Evolutionary conservation across 1,284 basidiomycete species (phyloP).

Genomic region (Apiotrichum siamense): DNA sequence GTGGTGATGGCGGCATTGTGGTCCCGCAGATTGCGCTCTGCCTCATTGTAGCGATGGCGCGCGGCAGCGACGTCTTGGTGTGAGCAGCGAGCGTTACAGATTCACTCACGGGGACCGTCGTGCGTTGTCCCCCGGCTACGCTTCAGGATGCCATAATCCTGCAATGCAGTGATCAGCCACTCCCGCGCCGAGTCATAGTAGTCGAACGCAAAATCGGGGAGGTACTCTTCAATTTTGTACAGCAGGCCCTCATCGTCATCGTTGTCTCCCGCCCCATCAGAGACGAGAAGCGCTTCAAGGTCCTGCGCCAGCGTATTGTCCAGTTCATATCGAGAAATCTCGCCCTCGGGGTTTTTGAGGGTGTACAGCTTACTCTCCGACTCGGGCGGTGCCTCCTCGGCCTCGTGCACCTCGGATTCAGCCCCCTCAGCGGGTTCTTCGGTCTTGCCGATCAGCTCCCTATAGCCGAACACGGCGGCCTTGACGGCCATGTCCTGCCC

Average conservation of each 20-base stretch:
- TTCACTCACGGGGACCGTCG: constrained; percentile 37
- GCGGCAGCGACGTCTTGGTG: constrained; percentile 49
- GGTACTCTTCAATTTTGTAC: constrained; percentile 72
- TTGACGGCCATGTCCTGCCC: constrained; percentile 96
- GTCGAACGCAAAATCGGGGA: constrained; percentile 75
- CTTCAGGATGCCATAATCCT: constrained; percentile 9
- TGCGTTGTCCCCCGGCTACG: constrained; percentile 9
- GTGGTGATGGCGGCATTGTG: constrained; percentile 23
- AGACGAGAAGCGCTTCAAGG: constrained; percentile 12
- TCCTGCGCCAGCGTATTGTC: constrained; percentile 9
- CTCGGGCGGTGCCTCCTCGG: constrained; percentile 20
- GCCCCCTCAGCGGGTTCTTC: constrained; percentile 7
- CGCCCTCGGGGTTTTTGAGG: constrained; percentile 10
- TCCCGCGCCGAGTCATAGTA: constrained; percentile 68
- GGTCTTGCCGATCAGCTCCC: constrained; percentile 59
- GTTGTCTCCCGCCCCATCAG: constrained; percentile 9
- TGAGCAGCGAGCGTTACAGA: constrained; percentile 42
- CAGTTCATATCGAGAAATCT: constrained; percentile 11
- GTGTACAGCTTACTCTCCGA: constrained; percentile 7
- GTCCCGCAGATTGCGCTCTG: constrained; percentile 49
- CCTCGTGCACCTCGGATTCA: constrained; percentile 38
- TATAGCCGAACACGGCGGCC: constrained; percentile 91
- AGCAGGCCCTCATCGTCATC: constrained; percentile 45
- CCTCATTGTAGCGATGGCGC: constrained; percentile 54
- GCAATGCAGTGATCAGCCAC: constrained; percentile 56